Evolutionary conservation across 257 asterid genomes (phyloP).

Genomic region (Solanum chmielewskii): DNA sequence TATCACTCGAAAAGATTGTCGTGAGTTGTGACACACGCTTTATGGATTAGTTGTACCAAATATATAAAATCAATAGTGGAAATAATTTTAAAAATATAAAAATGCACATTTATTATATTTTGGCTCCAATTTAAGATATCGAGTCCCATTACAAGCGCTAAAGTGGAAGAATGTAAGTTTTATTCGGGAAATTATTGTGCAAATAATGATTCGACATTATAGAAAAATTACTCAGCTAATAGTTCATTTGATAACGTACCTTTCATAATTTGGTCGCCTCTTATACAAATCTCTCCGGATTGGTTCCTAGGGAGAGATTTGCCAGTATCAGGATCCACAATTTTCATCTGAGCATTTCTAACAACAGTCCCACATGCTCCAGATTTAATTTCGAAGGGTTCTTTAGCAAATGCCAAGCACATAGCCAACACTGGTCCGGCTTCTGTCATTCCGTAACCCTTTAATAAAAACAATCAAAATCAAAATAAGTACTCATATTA

Average conservation of each 20-base stretch:
- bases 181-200: neutral
- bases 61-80: neutral
- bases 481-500: neutral
- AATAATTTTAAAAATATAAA: neutral
- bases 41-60: neutral
- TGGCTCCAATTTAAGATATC: neutral
- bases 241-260: conserved; percentile 11
- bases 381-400: conserved; percentile 63
- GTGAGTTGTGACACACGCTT: neutral
- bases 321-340: conserved; percentile 56
- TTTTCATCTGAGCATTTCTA: conserved; percentile 88
- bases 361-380: conserved; percentile 96
- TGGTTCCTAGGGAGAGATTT: conserved; percentile 54
- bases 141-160: neutral
- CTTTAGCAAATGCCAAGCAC: conserved; percentile 89
- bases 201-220: too few relatives aligned
- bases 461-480: neutral
- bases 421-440: conserved; percentile 90
- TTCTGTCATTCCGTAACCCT: conserved; percentile 99
- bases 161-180: neutral
- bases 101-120: neutral
- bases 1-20: neutral
- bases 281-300: conserved; percentile 76
- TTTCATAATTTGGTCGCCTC: conserved; percentile 94
- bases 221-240: neutral